Evolutionary conservation across 1,284 basidiomycete genomes (phyloP).

Genomic region (Tranzscheliella williamsii): DNA sequence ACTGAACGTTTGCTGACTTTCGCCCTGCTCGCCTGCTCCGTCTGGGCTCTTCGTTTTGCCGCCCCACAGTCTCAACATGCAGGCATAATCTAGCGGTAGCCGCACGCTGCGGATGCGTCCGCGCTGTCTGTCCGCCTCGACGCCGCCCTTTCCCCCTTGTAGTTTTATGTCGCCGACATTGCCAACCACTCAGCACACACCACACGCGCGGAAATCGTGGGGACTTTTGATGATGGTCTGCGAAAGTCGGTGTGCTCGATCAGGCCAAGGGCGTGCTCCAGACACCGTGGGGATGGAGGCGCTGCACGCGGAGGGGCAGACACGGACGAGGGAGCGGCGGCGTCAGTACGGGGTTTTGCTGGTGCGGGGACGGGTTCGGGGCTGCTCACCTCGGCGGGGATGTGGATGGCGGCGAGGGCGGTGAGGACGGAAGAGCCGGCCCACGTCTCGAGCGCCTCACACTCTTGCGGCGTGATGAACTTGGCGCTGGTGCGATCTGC

Average conservation of each 20-base stretch:
- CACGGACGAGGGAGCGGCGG: too few relatives aligned
- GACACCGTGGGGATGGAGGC: conserved; percentile 37
- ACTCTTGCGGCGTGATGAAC: conserved; percentile 75
- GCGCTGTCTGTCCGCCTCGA: neutral
- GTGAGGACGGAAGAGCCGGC: conserved; percentile 67
- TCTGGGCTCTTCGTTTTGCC: neutral
- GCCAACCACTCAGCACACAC: too few relatives aligned
- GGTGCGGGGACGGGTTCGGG: too few relatives aligned
- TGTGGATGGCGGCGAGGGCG: conserved; percentile 61
- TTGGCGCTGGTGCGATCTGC: conserved; percentile 75
- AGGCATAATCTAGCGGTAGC: conserved; percentile 6
- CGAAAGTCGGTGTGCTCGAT: too few relatives aligned
- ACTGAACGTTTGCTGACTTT: neutral
- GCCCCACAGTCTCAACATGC: conserved; percentile 29
- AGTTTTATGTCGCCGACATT: too few relatives aligned
- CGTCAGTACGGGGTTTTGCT: too few relatives aligned
- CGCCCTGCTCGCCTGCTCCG: too few relatives aligned
- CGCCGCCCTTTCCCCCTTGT: conserved; percentile 8
- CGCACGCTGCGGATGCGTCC: neutral
- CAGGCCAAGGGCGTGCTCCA: too few relatives aligned
- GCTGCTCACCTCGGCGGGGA: conserved; percentile 29
- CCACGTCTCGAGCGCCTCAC: conserved; percentile 71
- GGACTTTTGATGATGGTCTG: too few relatives aligned
- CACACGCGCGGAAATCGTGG: too few relatives aligned
- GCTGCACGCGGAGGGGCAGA: conserved; percentile 2